Conservation (phyloP, 441 rosid genomes). For the Pelargonium fulgidum region DNA sequence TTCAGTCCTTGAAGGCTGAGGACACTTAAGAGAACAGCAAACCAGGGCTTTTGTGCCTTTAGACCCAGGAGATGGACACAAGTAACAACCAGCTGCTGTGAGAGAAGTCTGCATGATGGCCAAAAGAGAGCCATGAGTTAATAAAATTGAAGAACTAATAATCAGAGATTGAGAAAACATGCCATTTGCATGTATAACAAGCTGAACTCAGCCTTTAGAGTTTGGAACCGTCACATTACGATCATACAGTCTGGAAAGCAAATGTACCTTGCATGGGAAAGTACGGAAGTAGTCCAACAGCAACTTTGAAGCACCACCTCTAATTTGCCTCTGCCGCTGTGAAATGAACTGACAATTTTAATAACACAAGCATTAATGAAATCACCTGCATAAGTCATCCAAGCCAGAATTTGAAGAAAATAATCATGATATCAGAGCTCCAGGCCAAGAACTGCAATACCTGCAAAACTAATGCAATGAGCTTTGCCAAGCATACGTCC, state of each 20-base stretch:
- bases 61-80: conserved; percentile 82
- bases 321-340: conserved; percentile 74
- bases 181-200: not conserved
- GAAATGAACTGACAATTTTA: conserved; percentile 58
- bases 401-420: conserved; percentile 7
- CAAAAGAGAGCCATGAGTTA: conserved; percentile 15
- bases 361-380: conserved; percentile 24
- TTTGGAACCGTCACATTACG: not conserved
- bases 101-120: conserved; percentile 57
- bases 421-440: conserved; percentile 12
- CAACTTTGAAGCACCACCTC: conserved; percentile 70
- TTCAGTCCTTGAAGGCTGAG: conserved; percentile 48
- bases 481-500: conserved; percentile 65
- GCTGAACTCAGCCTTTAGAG: not conserved
- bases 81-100: conserved; percentile 91
- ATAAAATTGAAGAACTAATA: conserved; percentile 1
- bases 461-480: conserved; percentile 59
- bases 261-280: conserved; percentile 70
- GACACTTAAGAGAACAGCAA: conserved; percentile 65
- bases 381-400: conserved; percentile 7
- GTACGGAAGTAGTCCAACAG: conserved; percentile 54
- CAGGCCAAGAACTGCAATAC: conserved; percentile 30
- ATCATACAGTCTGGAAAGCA: conserved; percentile 15
- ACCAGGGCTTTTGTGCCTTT: conserved; percentile 71
- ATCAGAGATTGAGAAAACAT: not conserved